Base-by-base conservation (phyloP, 2,329 filamentous ascomycete genomes). In the Verticillium nonalfalfae region DNA sequence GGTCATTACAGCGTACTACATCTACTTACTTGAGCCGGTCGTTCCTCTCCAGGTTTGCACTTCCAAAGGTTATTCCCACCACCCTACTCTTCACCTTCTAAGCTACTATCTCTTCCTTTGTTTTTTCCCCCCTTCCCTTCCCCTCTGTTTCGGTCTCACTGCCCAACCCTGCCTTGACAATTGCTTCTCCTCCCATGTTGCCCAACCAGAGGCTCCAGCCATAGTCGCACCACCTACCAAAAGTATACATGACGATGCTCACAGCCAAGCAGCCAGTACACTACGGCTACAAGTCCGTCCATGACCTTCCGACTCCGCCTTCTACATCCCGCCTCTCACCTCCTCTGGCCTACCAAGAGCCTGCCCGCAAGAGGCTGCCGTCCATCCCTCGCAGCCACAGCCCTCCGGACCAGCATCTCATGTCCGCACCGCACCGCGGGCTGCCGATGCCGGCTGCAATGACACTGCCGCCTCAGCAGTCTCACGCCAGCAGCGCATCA, bases 401-500 rank as follows among this genome's bases (percentile, higher is more conserved):
- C 71, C 77, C 81, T 63, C 74, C 76, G 64, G 73, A 74, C 68
- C 79, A 82, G 77, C 77, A 77, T 74, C 45, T 52, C 45, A 91
- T 91, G 88, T 87, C 88, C 71, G 84, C 82, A 70, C 83, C 86
- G 74, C 87, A 88, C 75, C 85, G 88, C 75, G 85, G 85, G 69
- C 77, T 91, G 78, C 89, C 89, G 72, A 84, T 85, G 61, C 87
- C 88, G 75, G 83, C 85, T 69, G 84, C 84, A 72, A 85, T 89
- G 83, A 81, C 83, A 68, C 75, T 88, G 66, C 79, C 85, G 64
- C 81, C 75, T 57, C 78, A 80, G 66, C 74, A 73, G 59, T 75
- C 76, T 66, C 72, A 63, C 58, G 26, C 63, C 31, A 56, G 57
- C 34, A 58, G 57, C 39, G 59, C 61, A 50, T 61, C 64, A 26